Percentiles rank a stretch among this genome's conserved stretches.
Conservation (phyloP, 805 yeast genomes). For the Metschnikowia shivogae region DNA sequence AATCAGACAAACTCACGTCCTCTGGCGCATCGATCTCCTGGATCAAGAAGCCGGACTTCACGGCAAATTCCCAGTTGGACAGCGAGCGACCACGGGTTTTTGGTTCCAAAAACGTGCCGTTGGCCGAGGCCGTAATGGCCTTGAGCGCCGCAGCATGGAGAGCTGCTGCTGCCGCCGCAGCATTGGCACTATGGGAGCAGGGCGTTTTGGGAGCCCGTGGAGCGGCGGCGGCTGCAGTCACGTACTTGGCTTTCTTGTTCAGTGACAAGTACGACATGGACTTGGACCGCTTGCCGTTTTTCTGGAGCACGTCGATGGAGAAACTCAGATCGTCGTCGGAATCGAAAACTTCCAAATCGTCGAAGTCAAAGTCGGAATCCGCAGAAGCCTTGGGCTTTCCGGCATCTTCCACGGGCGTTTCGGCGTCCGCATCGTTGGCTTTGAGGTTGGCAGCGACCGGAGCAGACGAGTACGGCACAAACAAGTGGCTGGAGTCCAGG, state of each 20-base stretch:
- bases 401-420: slow-evolving; percentile 3
- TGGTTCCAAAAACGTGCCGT: slow-evolving; percentile 23
- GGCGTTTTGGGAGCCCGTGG: slow-evolving; percentile 70
- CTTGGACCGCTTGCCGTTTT: slow-evolving; percentile 55
- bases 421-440: background rate
- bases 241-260: slow-evolving; percentile 48
- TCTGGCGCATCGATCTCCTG: slow-evolving; percentile 80
- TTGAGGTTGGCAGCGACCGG: slow-evolving; percentile 71
- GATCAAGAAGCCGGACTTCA: slow-evolving; percentile 70
- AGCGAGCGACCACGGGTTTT: slow-evolving; percentile 21
- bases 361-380: slow-evolving; percentile 44
- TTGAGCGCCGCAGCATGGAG: slow-evolving; percentile 63
- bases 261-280: slow-evolving; percentile 54
- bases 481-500: slow-evolving; percentile 40
- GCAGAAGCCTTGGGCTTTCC: slow-evolving; percentile 8
- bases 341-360: slow-evolving; percentile 49
- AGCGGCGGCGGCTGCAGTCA: slow-evolving; percentile 75
- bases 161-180: slow-evolving; percentile 74
- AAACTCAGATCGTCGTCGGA: slow-evolving; percentile 37
- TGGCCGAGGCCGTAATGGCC: slow-evolving; percentile 35
- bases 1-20: slow-evolving; percentile 67
- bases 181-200: slow-evolving; percentile 52
- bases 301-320: slow-evolving; percentile 39
- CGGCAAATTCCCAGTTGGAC: slow-evolving; percentile 67
- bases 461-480: slow-evolving; percentile 69